A percentile compares a stretch with the other conserved stretches of the same genome.
phyloP scores from a whole-genome alignment of 768 basidiomycete species.

The Fomitopsis pulvina region DNA sequence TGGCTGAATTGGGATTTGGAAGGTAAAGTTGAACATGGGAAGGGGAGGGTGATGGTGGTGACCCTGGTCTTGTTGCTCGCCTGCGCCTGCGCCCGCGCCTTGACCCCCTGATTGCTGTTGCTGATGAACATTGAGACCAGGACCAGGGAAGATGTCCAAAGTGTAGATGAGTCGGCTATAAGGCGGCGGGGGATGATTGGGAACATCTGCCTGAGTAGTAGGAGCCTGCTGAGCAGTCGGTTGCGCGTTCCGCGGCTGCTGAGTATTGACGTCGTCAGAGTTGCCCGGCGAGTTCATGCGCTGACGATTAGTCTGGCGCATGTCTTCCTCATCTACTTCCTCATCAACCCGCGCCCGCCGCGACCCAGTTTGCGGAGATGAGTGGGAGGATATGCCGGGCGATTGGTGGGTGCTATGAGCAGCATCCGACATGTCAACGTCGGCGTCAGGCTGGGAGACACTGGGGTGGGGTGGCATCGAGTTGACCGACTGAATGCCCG shows the following conservation, averaged over 20 bases:
- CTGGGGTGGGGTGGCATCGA: slow-evolving; percentile 67
- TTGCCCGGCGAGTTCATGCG: slow-evolving; percentile 32
- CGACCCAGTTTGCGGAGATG: background rate
- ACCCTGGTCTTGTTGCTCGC: slow-evolving; percentile 2
- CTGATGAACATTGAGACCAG: background rate
- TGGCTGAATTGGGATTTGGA: slow-evolving; percentile 25
- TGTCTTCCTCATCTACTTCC: slow-evolving; percentile 55
- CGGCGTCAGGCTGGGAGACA: slow-evolving; percentile 51
- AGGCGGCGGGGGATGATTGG: slow-evolving; percentile 2
- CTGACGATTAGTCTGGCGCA: slow-evolving; percentile 55
- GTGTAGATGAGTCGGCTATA: slow-evolving; percentile 8
- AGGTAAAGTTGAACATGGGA: slow-evolving; percentile 22
- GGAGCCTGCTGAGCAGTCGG: slow-evolving; percentile 5
- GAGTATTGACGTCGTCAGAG: slow-evolving; percentile 13
- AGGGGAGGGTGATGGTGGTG: slow-evolving; percentile 1
- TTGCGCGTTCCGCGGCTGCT: slow-evolving; percentile 4
- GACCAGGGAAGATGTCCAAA: slow-evolving; percentile 10
- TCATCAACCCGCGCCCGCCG: slow-evolving; percentile 55
- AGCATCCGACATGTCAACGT: slow-evolving; percentile 9
- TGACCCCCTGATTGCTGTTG: background rate
- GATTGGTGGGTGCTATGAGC: no score
- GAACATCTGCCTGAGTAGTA: background rate
- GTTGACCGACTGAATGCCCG: slow-evolving; percentile 22
- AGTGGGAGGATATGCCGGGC: no score
- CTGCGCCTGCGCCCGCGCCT: slow-evolving; percentile 2